phyloP scores from a whole-genome alignment of 345 rosid genomes.

The Salix dunnii region DNA sequence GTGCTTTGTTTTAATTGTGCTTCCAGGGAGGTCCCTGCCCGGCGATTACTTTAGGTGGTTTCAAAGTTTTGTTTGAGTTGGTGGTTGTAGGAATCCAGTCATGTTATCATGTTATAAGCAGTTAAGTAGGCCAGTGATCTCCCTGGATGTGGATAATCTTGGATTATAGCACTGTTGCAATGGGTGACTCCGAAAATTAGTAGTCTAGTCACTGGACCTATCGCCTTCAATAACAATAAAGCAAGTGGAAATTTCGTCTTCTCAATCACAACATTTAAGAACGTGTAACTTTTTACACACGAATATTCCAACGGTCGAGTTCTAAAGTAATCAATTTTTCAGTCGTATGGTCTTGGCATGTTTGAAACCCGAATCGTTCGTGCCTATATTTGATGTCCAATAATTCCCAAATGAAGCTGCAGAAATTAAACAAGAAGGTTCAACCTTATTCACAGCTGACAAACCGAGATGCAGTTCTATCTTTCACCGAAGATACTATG shows the following conservation, averaged over 20 bases:
- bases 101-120: background rate
- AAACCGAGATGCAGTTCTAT: background rate
- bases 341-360: background rate
- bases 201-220: background rate
- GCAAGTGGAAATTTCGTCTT: background rate
- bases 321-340: background rate
- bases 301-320: background rate
- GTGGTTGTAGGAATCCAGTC: background rate
- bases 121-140: background rate
- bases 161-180: background rate
- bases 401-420: background rate
- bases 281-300: background rate
- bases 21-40: background rate
- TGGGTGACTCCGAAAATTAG: background rate
- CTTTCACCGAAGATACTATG: background rate
- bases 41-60: background rate
- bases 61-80: constrained; percentile 1
- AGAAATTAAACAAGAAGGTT: background rate
- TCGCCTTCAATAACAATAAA: background rate
- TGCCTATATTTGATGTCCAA: background rate
- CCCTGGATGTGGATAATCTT: background rate
- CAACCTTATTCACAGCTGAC: background rate
- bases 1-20: constrained; percentile 1
- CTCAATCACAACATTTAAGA: background rate
- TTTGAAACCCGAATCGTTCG: background rate